These are phyloP conservation scores for Psidium friedrichsthalianum DNA, from an alignment of 345 rosid genomes.

Conservation along the genomic window DNA sequence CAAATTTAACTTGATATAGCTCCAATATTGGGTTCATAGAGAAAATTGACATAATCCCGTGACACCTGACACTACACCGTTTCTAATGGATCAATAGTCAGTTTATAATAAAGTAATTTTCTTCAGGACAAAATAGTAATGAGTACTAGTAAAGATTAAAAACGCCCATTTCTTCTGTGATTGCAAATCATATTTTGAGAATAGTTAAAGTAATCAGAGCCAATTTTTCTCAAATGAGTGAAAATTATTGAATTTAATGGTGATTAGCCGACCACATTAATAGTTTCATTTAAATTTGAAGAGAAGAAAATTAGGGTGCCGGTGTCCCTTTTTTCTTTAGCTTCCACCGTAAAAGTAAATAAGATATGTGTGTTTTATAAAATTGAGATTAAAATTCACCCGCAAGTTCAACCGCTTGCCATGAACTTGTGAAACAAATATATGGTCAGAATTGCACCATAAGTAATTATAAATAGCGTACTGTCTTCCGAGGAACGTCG, in stretches of 20 bases:
- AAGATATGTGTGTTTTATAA: neutral
- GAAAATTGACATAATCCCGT: neutral
- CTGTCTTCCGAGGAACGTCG: neutral
- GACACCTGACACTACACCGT: neutral
- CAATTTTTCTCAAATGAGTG: neutral
- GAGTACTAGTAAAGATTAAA: neutral
- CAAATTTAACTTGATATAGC: neutral
- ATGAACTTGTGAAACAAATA: too few species aligned
- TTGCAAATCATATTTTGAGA: neutral
- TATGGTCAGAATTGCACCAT: neutral
- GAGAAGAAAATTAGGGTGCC: neutral
- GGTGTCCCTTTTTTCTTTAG: too few species aligned
- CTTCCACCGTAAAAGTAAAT: too few species aligned
- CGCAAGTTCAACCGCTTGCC: neutral
- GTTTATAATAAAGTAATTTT: neutral
- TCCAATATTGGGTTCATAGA: neutral
- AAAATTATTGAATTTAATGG: neutral
- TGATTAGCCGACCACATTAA: neutral
- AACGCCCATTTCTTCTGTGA: neutral
- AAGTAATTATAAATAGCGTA: neutral
- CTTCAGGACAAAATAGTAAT: neutral
- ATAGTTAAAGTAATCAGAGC: neutral
- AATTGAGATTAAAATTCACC: too few species aligned
- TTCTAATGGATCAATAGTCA: neutral
- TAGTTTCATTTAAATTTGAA: neutral